A percentile compares a stretch with the other conserved stretches of the same genome.
Evolutionary conservation across 75 land plant species (phyloP).

Genomic region (Picea glauca): DNA sequence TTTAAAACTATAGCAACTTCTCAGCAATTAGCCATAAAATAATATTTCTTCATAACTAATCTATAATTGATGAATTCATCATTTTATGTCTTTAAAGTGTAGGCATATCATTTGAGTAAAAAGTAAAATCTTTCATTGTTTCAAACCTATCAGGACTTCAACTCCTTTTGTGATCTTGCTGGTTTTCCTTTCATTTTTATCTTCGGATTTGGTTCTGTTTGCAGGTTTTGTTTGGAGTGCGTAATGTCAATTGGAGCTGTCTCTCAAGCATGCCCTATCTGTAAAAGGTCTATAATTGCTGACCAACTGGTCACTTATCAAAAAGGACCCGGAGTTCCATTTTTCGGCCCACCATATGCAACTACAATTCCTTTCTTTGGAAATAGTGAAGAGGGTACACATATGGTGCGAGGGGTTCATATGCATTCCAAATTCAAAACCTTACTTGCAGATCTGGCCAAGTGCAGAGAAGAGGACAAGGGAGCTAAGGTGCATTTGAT

Average conservation of each 20-base stretch:
- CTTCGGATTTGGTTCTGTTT: neutral
- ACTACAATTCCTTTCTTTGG: no score
- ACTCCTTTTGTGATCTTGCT: no score
- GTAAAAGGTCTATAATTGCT: conserved; percentile 20
- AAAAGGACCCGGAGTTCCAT: conserved; percentile 4
- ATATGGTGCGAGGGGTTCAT: conserved; percentile 18
- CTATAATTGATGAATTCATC: no score
- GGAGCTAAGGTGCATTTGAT: conserved; percentile 29
- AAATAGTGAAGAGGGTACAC: neutral
- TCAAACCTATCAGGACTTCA: no score
- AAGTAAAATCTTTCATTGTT: no score
- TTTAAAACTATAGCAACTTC: no score
- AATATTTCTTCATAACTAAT: no score
- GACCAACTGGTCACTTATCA: conserved; percentile 25
- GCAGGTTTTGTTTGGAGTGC: conserved; percentile 46
- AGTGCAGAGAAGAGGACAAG: conserved; percentile 28
- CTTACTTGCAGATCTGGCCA: conserved; percentile 36
- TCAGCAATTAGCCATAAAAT: no score
- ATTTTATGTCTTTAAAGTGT: no score
- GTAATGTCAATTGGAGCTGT: conserved; percentile 35
- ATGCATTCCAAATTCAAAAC: conserved; percentile 41
- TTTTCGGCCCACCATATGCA: no score
- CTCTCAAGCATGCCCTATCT: conserved; percentile 26
- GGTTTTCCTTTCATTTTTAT: no score
- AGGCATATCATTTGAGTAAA: no score